These are phyloP conservation scores for Nymphaea colorata DNA, from an alignment of 164 flowering plant species.

Conservation along the genomic window DNA sequence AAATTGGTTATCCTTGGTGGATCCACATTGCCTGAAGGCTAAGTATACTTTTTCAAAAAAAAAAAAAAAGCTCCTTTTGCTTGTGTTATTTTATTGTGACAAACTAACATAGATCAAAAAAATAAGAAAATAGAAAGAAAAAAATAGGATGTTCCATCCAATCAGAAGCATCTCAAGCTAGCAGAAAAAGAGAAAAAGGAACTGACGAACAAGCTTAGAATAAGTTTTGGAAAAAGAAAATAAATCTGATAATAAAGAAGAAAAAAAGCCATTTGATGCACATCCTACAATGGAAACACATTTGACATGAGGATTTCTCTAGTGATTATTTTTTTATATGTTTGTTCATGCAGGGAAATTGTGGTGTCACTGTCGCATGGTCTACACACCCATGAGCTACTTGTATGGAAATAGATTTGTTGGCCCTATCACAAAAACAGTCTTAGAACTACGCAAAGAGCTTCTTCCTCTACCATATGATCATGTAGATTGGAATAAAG, in stretches of 20 bases:
- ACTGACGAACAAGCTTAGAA: too few species aligned
- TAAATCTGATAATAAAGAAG: background rate
- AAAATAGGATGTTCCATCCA: too few species aligned
- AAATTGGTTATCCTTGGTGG: too few species aligned
- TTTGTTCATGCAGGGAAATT: constrained; percentile 14
- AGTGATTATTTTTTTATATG: background rate
- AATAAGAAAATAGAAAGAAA: too few species aligned
- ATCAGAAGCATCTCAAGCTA: too few species aligned
- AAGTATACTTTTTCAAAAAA: too few species aligned
- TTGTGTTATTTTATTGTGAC: too few species aligned
- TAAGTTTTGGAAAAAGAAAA: too few species aligned
- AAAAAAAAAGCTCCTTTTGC: too few species aligned
- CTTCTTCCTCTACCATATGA: constrained; percentile 27
- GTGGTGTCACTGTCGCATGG: constrained; percentile 25
- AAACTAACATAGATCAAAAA: too few species aligned
- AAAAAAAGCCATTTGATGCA: background rate
- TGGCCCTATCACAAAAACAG: constrained; percentile 25
- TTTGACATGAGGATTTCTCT: background rate
- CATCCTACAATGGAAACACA: background rate
- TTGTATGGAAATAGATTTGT: constrained; percentile 38
- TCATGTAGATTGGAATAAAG: constrained; percentile 35
- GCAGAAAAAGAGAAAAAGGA: too few species aligned
- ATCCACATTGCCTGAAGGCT: too few species aligned
- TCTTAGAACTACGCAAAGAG: constrained; percentile 29
- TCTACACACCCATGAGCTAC: constrained; percentile 24